Conservation (phyloP, 768 basidiomycete genomes). For the Termitomyces sp. region DNA sequence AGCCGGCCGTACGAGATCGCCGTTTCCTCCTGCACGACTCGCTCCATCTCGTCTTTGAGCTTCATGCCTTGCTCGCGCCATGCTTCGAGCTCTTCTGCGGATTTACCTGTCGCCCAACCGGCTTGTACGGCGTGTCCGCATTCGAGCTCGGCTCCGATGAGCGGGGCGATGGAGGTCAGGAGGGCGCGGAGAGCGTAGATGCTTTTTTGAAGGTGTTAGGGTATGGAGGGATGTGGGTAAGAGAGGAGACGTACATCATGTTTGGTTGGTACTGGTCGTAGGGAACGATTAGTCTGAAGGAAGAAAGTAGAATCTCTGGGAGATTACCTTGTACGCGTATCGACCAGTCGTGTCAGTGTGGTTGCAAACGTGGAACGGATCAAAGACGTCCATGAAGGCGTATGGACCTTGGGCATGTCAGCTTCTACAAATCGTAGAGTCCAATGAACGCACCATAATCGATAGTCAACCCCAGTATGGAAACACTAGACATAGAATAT, state of each 20-base stretch:
- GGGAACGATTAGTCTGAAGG: neutral
- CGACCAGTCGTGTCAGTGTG: conserved; percentile 77
- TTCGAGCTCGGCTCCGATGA: conserved; percentile 80
- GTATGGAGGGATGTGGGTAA: neutral
- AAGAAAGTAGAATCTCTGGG: neutral
- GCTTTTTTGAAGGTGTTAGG: conserved; percentile 29
- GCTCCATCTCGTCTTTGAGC: neutral
- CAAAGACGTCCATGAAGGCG: conserved; percentile 93
- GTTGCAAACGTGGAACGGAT: conserved; percentile 84
- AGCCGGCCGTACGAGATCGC: conserved; percentile 59
- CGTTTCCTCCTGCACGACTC: conserved; percentile 12
- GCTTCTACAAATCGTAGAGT: neutral
- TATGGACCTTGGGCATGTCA: conserved; percentile 60
- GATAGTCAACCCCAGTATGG: conserved; percentile 70
- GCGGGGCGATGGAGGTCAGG: conserved; percentile 71
- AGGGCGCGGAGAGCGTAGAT: conserved; percentile 77
- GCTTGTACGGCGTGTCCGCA: conserved; percentile 42
- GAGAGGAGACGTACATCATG: conserved; percentile 56
- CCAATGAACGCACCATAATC: conserved; percentile 51
- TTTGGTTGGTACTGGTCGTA: conserved; percentile 62
- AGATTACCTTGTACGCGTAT: conserved; percentile 61
- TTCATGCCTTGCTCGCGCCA: neutral
- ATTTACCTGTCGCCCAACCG: conserved; percentile 77
- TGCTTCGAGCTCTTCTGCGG: neutral
- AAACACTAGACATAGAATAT: conserved; percentile 45